Evolutionary conservation across 192 early-diverging fungal species (phyloP), one percentile per base, ranked within the genome.

Genomic region (Helicostylum pulchrum): DNA sequence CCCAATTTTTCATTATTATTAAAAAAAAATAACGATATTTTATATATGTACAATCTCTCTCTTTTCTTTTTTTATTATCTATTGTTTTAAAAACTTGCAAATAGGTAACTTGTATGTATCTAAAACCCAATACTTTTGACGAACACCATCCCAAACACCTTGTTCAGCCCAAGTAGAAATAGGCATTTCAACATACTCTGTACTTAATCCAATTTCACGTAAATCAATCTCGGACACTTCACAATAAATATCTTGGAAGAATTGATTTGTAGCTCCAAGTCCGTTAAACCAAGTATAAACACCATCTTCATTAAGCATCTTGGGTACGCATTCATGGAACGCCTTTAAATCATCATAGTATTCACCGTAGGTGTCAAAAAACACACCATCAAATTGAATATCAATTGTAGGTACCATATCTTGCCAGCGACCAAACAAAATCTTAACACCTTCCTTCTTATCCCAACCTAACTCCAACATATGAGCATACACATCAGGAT

Each of bases 181-280:
- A 5, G 82, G 67, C 66, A 95, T 87, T 47, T 88, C 83, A 15
- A 86, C 75, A 64, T 80, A 95, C 68, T 89, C 80, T 0, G 86
- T 90, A n/a, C 70, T 67, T 3, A 99, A 75, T 15, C 94, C 94
- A 52, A 93, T 82, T 8, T 89, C 90, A 23, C 68, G 66, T 70
- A 97, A 72, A 70, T 99, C 95, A 0, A 90, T 73, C 51, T 91
- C 89, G 0, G 87, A 92, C 42, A 99, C 83, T 44, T 84, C 73
- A 72, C 94, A 95, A 53, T 92, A 92, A 6, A 99, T 94, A 55
- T 96, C 95, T 78, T 99, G 94, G 80, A 99, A 99, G 70, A 97
- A 93, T 65, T 87, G 81, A 76, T 97, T 96, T 23, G 91, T 92
- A 39, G 93, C 94, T 9, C 92, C 92, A 8, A 96, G 74, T 4